Conservation (phyloP, 2,329 filamentous ascomycete species). For the Tetracladium maxilliforme region DNA sequence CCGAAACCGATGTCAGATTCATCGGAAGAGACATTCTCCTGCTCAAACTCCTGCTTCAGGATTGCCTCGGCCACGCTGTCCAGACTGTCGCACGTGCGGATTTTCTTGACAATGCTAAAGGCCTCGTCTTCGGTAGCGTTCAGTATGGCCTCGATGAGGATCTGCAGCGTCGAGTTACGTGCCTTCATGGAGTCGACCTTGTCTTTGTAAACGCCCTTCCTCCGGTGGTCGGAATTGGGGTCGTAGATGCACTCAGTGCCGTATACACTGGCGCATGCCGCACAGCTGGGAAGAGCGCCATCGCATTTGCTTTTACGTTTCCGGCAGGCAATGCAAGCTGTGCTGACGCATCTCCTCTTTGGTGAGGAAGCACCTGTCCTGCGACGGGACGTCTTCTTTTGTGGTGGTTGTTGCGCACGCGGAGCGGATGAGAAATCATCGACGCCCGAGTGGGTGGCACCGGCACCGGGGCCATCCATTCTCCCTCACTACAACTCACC, state of each 20-base stretch:
- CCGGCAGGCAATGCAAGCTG: conserved; percentile 70
- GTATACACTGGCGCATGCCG: conserved; percentile 92
- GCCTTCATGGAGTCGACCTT: conserved; percentile 83
- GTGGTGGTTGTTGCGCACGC: no score
- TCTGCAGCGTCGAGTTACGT: conserved; percentile 73
- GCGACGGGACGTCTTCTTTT: no score
- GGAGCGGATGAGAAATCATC: no score
- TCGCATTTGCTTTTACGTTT: conserved; percentile 81
- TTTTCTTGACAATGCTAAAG: conserved; percentile 64
- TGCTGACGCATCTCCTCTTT: conserved; percentile 69
- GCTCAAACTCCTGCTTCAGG: conserved; percentile 13
- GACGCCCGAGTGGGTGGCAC: no score
- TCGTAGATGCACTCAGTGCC: conserved; percentile 86
- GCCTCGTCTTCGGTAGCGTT: conserved; percentile 86
- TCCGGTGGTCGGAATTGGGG: conserved; percentile 86
- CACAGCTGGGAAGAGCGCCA: conserved; percentile 79
- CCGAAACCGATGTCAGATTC: conserved; percentile 19
- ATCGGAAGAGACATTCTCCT: conserved; percentile 19
- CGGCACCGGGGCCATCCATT: no score
- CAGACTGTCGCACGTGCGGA: conserved; percentile 63
- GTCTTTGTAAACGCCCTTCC: conserved; percentile 94
- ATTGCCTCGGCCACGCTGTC: conserved; percentile 17
- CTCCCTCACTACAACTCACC: no score
- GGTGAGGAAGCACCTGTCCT: no score
- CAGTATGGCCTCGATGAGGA: conserved; percentile 82